Base-by-base conservation (phyloP, 495 filamentous ascomycete genomes). In the Hypoxylon trugodes region DNA sequence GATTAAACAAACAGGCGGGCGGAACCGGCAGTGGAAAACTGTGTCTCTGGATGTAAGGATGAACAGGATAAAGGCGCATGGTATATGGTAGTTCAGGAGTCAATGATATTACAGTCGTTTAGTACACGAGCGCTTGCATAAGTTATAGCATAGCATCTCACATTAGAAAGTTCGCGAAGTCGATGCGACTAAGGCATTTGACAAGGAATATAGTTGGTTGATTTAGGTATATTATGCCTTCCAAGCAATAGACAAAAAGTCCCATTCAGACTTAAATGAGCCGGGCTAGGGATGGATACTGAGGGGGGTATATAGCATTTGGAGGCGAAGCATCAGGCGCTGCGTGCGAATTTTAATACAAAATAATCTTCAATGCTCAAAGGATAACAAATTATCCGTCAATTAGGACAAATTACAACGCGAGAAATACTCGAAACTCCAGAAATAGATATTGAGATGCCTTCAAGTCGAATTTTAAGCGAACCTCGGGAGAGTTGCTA, bases 21-120 rank as follows among this genome's bases (percentile, higher is more conserved):
- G 95, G 94, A 1, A 98, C 89, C 9, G 92, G 89, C 2, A 97
- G 93, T 71, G 95, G 95, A 12, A 98, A 98, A 75, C 69, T 98
- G 24, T 93, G 87, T 73, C 74, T 98, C 26, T 98, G 93, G 91
- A 89, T 88, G 88, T 97, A 77, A 81, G 52, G 13, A 41, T 3
- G 12, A 26, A 24, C 12, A 13, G 22, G 19, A 21, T 45, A 10
- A 26, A 8, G 38, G n/a, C n/a, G n/a, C n/a, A n/a, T n/a, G 22
- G 12, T 7, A 6, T 35, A 18, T 4, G 22, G 26, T 28, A 16
- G 7, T 13, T 16, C 12, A 15, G 24, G 19, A 51, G 8, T 16
- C n/a, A 3, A 16, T 6, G 2, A 6, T 36, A 32, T 37, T 13
- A 8, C 4, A 18, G 16, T 45, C 25, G 19, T 1, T 28, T 6